These are phyloP conservation scores for Pythium guiyangense DNA, from an alignment of 352 stramenopile species.

Conservation along the genomic window DNA sequence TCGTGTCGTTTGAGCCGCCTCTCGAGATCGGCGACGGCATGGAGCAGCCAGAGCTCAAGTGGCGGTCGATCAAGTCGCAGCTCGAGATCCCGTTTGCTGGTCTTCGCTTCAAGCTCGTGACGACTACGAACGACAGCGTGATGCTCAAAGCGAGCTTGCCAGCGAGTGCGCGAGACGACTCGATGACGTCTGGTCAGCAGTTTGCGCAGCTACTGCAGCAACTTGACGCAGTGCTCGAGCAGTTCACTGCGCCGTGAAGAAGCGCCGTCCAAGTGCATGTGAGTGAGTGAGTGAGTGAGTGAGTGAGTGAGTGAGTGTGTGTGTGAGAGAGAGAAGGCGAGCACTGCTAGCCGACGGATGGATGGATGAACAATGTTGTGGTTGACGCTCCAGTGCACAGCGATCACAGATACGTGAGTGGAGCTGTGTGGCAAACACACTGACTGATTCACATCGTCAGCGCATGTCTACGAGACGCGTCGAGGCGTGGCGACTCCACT, in stretches of 20 bases:
- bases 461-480: slow-evolving; percentile 71
- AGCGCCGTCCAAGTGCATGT: too few species aligned
- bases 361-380: too few species aligned
- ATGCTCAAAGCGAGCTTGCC: neutral
- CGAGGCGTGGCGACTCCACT: slow-evolving; percentile 41
- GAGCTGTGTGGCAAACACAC: too few species aligned
- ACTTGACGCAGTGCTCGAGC: too few species aligned
- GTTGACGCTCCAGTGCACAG: too few species aligned
- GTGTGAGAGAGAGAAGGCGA: too few species aligned
- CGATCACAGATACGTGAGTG: too few species aligned
- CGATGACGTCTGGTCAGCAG: neutral
- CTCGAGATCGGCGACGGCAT: neutral
- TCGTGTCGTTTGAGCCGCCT: neutral
- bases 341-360: too few species aligned
- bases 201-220: too few species aligned
- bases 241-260: too few species aligned
- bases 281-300: too few species aligned
- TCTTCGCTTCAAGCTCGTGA: neutral
- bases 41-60: neutral
- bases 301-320: too few species aligned
- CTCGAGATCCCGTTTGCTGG: neutral
- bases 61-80: neutral
- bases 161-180: neutral
- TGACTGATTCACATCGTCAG: neutral
- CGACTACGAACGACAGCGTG: neutral